Base-by-base conservation (phyloP, 2,329 filamentous ascomycete genomes). In the Mycosphaerella sp. region DNA sequence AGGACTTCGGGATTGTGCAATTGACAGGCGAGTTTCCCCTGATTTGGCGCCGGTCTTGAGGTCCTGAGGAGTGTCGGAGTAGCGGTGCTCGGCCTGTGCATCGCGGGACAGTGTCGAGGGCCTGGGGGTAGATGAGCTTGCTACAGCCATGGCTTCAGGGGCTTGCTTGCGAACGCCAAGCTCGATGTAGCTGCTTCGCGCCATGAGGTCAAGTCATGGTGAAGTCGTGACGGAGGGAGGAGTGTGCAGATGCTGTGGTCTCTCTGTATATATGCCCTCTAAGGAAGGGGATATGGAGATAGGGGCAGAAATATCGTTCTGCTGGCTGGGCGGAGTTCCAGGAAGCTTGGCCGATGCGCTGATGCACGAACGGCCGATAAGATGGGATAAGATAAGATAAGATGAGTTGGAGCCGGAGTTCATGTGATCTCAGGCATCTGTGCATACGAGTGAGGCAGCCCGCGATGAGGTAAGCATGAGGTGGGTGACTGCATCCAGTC, bases 1-100 rank as follows among this genome's bases (percentile, higher is more conserved):
- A n/a, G 41, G 42, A 2, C 35, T 50, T 5, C 34, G n/a, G 40
- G 41, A 54, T 27, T 36, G 28, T 28, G 45, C 36, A 12, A 44
- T 34, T 4, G 43, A 44, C 7, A 49, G 50, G 7, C 16, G 16
- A 14, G 37, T 7, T 6, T 17, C 45, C 4, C 12, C 14, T 10
- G 6, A 27, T 7, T 7, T n/a, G 6, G 16, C 16, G 4, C 14
- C 37, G 8, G 45, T 27, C 28, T 41, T 48, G n/a, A 16, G 27
- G 37, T 17, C 45, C 16, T 32, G 18, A 9, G 25, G 36, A 8
- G 36, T 13, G 16, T 48, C 39, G 12, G 25, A 12, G 25, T 43
- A 43, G 17, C 21, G 43, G 9, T 35, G 32, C 9, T 17, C 17
- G 16, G 30, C 2, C 21, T 25, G 21, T 17, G 10, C 44, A 12